These are phyloP conservation scores for Chlamydomonas schloesseri DNA, from an alignment of 139 green algal species.

Conservation along the genomic window DNA sequence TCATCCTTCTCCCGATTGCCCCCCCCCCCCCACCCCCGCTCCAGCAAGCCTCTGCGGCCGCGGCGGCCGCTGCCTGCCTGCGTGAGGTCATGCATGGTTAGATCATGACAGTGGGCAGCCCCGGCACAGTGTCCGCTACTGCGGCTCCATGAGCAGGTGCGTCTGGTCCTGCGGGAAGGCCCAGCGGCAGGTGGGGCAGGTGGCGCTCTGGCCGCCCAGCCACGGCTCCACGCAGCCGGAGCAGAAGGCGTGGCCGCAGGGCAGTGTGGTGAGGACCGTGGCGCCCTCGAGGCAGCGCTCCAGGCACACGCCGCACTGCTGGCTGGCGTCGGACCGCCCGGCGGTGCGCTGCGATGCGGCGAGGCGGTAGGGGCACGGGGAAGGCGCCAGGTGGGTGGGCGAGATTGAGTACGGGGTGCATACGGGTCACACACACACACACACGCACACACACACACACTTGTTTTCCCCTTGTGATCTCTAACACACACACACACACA, in stretches of 20 bases:
- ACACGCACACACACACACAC: no score
- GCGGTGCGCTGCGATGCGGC: background rate
- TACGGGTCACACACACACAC: no score
- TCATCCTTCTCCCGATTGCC: no score
- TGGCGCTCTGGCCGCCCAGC: conserved; percentile 50
- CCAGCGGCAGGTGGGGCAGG: conserved; percentile 63
- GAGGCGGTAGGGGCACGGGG: background rate
- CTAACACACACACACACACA: no score
- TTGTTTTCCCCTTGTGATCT: no score
- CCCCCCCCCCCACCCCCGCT: no score
- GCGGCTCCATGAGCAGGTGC: conserved; percentile 7
- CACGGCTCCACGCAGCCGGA: conserved; percentile 46
- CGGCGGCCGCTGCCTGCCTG: no score
- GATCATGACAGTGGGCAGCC: no score
- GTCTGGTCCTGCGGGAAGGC: conserved; percentile 60
- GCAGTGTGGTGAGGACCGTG: background rate
- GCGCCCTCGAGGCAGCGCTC: background rate
- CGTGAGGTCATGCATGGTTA: no score
- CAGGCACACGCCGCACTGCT: conserved; percentile 25
- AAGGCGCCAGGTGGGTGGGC: no score
- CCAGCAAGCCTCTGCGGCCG: no score
- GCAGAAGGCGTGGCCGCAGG: conserved; percentile 48
- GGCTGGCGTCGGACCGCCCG: background rate
- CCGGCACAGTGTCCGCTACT: background rate
- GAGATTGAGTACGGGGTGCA: no score